Base-by-base conservation (phyloP, 257 asterid genomes). In the Ajuga chamaepitys region DNA sequence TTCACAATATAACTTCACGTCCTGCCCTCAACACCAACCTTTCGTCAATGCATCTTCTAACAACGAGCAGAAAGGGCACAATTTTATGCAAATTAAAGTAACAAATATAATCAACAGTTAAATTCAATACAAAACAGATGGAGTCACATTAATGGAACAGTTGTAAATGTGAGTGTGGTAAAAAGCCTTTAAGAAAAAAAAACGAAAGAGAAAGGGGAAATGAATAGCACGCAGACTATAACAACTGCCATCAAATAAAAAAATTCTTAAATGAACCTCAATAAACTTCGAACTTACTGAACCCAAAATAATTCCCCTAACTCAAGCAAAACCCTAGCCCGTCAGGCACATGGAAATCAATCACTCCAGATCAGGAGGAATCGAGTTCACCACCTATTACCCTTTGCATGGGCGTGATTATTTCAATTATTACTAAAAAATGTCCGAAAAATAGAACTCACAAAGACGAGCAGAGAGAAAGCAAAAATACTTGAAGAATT, bases 241-340 rank as follows among this genome's bases (percentile, higher is more conserved):
- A n/a, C n/a, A n/a, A n/a, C n/a, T n/a, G n/a, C n/a, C n/a, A n/a
- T n/a, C n/a, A n/a, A n/a, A n/a, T n/a, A n/a, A n/a, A n/a, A n/a
- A n/a, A n/a, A n/a, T n/a, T n/a, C n/a, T n/a, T n/a, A n/a, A n/a
- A n/a, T n/a, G n/a, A n/a, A n/a, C n/a, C n/a, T n/a, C n/a, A n/a
- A n/a, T n/a, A n/a, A n/a, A n/a, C n/a, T n/a, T n/a, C n/a, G n/a
- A n/a, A n/a, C n/a, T n/a, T n/a, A n/a, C n/a, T n/a, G n/a, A n/a
- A n/a, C n/a, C n/a, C 37, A 30, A 4, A 30, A 1, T 30, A 30
- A 30, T 30, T 30, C 37, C 4, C 7, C 4, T 30, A 30, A 30
- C 24, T 24, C 58, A 72, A 63, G 16, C 48, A 62, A 42, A 67
- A 47, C 60, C 72, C 64, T 64, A 74, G 10, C 1, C 7, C 9